phyloP scores from a whole-genome alignment of 163 green algal species.

The Scenedesmus sp. region DNA sequence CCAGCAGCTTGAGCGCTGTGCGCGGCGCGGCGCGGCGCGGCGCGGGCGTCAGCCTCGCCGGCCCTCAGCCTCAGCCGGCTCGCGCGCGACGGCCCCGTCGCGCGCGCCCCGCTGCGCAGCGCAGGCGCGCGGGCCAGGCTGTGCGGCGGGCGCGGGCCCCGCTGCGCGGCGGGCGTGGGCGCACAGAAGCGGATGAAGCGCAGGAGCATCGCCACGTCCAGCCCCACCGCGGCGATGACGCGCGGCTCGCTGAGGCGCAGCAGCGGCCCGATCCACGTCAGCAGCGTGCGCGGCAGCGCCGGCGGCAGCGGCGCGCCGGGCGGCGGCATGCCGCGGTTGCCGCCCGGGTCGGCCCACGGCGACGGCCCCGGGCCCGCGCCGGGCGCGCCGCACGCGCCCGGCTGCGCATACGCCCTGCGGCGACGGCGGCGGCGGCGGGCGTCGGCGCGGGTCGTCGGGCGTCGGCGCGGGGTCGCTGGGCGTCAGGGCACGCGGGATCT shows the following conservation, averaged over 20 bases:
- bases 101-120: too few relatives aligned
- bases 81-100: too few relatives aligned
- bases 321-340: conserved; percentile 1
- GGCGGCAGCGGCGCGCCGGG: conserved; percentile 18
- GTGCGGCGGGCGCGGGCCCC: not conserved
- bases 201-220: conserved; percentile 84
- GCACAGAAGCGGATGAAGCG: conserved; percentile 78
- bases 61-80: too few relatives aligned
- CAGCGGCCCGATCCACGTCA: conserved; percentile 43
- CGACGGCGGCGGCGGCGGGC: not conserved
- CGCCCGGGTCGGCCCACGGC: not conserved
- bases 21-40: too few relatives aligned
- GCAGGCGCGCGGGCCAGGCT: too few relatives aligned
- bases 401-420: not conserved
- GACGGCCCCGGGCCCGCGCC: not conserved
- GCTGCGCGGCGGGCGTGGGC: not conserved
- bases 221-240: conserved; percentile 50
- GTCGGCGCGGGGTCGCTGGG: not conserved
- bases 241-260: conserved; percentile 18
- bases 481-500: not conserved
- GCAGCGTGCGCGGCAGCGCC: conserved; percentile 23
- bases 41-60: too few relatives aligned
- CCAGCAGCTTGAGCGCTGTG: conserved; percentile 72
- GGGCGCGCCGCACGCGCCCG: not conserved
- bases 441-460: too few relatives aligned